Evolutionary conservation across 2,329 filamentous ascomycete genomes (phyloP).

Genomic region (Colletotrichum destructivum): DNA sequence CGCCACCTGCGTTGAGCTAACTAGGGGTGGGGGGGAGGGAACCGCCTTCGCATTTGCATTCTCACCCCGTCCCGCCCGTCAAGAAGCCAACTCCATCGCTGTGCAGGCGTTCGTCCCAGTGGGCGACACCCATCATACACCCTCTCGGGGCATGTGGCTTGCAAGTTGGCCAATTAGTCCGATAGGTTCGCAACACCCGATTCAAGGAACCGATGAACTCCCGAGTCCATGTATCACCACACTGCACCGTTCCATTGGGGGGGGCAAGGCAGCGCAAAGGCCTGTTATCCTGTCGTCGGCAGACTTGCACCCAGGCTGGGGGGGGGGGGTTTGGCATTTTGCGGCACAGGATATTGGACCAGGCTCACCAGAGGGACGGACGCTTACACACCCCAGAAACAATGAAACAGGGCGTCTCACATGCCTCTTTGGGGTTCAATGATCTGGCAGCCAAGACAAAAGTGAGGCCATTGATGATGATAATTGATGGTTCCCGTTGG

Average conservation of each 20-base stretch:
- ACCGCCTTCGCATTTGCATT: conserved; percentile 1
- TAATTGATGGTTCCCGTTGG: background rate
- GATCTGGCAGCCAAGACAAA: background rate
- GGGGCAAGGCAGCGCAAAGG: background rate
- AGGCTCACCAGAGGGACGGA: background rate
- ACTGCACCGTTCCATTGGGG: too few species aligned
- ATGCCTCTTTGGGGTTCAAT: conserved; percentile 22
- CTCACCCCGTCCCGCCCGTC: conserved; percentile 23
- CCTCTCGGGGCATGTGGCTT: background rate
- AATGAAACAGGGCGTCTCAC: conserved; percentile 5
- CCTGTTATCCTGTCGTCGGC: background rate
- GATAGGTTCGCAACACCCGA: background rate
- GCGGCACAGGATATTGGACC: background rate
- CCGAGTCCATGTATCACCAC: background rate
- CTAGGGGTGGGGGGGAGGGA: background rate
- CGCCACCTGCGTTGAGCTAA: conserved; percentile 22
- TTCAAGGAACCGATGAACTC: background rate
- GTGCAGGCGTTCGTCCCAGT: conserved; percentile 38
- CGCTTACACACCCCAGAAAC: background rate
- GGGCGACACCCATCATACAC: conserved; percentile 1
- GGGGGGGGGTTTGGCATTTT: background rate
- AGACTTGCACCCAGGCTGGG: background rate
- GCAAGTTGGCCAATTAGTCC: background rate
- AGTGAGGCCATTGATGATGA: conserved; percentile 15
- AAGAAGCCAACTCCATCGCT: conserved; percentile 24